Percentiles rank a stretch among this genome's conserved stretches.
Conservation (phyloP, 805 yeast species). For the Wilhelminamyces savonicus region DNA sequence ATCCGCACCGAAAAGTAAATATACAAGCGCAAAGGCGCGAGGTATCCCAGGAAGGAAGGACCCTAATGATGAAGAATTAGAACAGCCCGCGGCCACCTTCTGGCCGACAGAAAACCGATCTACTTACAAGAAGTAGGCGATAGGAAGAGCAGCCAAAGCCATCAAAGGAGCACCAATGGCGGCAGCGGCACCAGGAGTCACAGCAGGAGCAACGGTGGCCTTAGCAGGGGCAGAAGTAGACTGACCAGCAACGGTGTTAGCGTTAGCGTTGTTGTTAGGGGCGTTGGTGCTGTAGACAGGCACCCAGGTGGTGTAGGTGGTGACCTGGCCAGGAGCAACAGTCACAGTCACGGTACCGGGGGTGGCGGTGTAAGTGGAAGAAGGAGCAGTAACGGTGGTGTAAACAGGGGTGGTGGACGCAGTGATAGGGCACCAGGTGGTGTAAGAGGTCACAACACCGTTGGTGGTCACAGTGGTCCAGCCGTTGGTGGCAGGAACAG, state of each 20-base stretch:
- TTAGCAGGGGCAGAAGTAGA: slow-evolving; percentile 4
- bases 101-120: background rate
- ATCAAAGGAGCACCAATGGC: slow-evolving; percentile 9
- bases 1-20: no score
- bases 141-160: slow-evolving; percentile 13
- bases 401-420: slow-evolving; percentile 1
- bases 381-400: slow-evolving; percentile 2
- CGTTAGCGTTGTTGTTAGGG: slow-evolving; percentile 1
- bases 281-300: slow-evolving; percentile 3
- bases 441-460: slow-evolving; percentile 12
- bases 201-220: slow-evolving; percentile 1
- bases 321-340: background rate
- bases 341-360: background rate
- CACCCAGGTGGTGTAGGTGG: slow-evolving; percentile 1
- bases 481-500: slow-evolving; percentile 12
- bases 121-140: slow-evolving; percentile 18
- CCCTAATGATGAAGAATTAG: no score
- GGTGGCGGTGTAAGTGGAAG: slow-evolving; percentile 1
- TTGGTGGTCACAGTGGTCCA: slow-evolving; percentile 7
- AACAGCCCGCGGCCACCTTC: no score
- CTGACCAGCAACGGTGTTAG: slow-evolving; percentile 4
- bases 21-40: no score
- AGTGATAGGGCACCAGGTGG: slow-evolving; percentile 19
- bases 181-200: slow-evolving; percentile 8
- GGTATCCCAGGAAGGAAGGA: no score